Evolutionary conservation across 169 alveolate genomes (phyloP), one percentile per base, ranked within the genome.

Genomic region (Eimeria mitis): DNA sequence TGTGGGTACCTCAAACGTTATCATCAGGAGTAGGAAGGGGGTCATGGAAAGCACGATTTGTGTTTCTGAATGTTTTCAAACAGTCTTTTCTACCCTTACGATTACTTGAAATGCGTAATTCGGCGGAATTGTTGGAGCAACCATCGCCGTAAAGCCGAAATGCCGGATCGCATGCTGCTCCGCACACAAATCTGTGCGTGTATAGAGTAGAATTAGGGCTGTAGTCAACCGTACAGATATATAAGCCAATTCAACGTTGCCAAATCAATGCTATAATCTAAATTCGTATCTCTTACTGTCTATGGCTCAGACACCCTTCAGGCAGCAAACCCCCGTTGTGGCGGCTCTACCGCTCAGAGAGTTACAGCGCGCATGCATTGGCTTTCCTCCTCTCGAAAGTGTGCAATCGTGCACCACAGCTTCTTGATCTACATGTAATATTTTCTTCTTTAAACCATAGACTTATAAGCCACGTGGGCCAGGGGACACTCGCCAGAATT

Each of bases 321-420:
- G n/a, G 1, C 81, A 19, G 0, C 44, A 25, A 49, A 44, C 6
- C 54, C 88, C 37, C 31, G 88, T 4, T 47, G 88, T 16, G 63
- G 88, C 28, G 68, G 68, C 65, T 59, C 75, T 83, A 59, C 54
- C 31, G 73, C 75, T 34, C 34, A 61, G 44, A 19, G 81, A 31
- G 73, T 34, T 63, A 61, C 61, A 19, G 92, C 81, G 81, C 81
- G 92, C 92, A 85, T 85, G 92, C 92, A 63, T 59, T 61, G 92
- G 81, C 92, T 56, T 61, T 63, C 92, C 79, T 63, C 79, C 31
- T 23, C 79, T n/a, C 6, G 44, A 63, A 61, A 40, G 71, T 44
- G 56, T 59, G 81, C 81, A 63, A 42, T 68, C 92, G 81, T 56
- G 81, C 76, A 56, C 59, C 81, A 28, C 28, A 37, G 54, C 42